Conservation (phyloP, 129 eudicot genomes). For the Artemisia tridentata region DNA sequence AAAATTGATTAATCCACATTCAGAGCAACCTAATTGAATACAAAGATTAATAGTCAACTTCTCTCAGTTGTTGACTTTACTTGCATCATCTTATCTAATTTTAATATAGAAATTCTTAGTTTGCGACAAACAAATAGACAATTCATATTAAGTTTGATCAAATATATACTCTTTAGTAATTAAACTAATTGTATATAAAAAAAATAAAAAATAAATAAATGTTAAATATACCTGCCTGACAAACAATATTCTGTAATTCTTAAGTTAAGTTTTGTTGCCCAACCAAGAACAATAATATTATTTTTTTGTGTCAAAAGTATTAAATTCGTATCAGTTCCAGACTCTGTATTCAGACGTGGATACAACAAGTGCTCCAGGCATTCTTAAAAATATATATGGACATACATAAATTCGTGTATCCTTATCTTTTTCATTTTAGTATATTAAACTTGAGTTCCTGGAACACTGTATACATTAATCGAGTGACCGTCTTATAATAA, state of each 20-base stretch:
- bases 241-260: not conserved
- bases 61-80: conserved; percentile 18
- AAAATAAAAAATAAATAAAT: too few species aligned
- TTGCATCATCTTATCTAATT: conserved; percentile 3
- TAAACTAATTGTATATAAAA: too few species aligned
- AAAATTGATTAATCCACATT: not conserved
- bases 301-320: not conserved
- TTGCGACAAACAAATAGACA: not conserved
- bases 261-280: not conserved
- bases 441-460: too few species aligned
- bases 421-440: not conserved
- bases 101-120: not conserved
- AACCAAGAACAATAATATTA: not conserved
- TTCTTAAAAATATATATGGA: not conserved
- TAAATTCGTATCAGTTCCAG: not conserved
- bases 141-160: too few species aligned
- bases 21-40: conserved; percentile 1
- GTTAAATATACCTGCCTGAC: too few species aligned
- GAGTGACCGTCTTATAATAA: too few species aligned
- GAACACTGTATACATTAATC: too few species aligned
- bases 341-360: conserved; percentile 10
- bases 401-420: not conserved
- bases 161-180: too few species aligned
- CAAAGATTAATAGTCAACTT: conserved; percentile 10
- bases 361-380: not conserved